Evolutionary conservation across 805 yeast species (phyloP).

Genomic region (Ogataea naganishii): DNA sequence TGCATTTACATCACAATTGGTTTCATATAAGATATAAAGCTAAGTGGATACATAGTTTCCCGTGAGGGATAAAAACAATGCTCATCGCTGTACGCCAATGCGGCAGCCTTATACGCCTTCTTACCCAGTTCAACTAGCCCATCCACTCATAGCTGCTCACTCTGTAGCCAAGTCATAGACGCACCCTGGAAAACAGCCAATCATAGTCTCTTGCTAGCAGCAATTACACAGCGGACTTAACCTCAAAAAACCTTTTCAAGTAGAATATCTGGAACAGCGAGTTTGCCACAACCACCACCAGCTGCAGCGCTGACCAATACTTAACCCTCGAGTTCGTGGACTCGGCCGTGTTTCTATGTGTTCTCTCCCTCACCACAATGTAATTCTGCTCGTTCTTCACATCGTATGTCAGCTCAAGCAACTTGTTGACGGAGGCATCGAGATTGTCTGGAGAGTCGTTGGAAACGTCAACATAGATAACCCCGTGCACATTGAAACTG

Average conservation of each 20-base stretch:
- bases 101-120: no score
- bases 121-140: no score
- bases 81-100: no score
- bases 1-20: no score
- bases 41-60: no score
- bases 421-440: slow-evolving; percentile 73
- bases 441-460: slow-evolving; percentile 61
- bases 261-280: slow-evolving; percentile 91
- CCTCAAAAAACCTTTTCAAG: slow-evolving; percentile 92
- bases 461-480: slow-evolving; percentile 73
- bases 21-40: no score
- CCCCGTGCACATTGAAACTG: slow-evolving; percentile 91
- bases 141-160: no score
- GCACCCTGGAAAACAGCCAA: no score
- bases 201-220: background rate
- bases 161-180: no score
- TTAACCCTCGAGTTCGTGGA: slow-evolving; percentile 94
- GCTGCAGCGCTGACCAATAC: slow-evolving; percentile 95
- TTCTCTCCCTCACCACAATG: slow-evolving; percentile 91
- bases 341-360: slow-evolving; percentile 97
- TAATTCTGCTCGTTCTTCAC: slow-evolving; percentile 90
- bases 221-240: slow-evolving; percentile 73
- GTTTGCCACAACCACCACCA: slow-evolving; percentile 75
- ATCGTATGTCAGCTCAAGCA: slow-evolving; percentile 70
- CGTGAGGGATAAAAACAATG: no score